Conservation (phyloP, 1,284 basidiomycete genomes). For the Pulveroboletus ridleyi region DNA sequence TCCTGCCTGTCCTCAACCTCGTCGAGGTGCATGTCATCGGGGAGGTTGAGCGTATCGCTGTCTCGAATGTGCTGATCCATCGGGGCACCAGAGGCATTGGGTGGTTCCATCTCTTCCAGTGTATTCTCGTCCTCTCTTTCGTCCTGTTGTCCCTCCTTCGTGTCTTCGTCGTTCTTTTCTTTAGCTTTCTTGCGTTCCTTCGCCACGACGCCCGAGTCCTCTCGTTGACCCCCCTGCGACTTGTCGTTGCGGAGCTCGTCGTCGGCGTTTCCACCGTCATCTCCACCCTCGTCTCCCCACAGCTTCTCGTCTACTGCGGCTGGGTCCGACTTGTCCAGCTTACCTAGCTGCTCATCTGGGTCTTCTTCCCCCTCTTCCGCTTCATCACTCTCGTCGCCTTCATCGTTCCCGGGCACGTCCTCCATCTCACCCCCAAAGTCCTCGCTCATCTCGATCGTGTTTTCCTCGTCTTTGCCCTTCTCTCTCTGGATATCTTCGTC, state of each 20-base stretch:
- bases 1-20: slow-evolving; percentile 46
- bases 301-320: slow-evolving; percentile 95
- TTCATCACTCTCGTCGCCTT: slow-evolving; percentile 53
- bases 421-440: slow-evolving; percentile 87
- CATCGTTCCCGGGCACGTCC: slow-evolving; percentile 71
- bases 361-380: slow-evolving; percentile 67
- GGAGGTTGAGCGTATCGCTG: slow-evolving; percentile 82
- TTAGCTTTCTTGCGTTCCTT: slow-evolving; percentile 52
- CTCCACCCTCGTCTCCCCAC: slow-evolving; percentile 85
- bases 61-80: slow-evolving; percentile 79
- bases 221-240: slow-evolving; percentile 49
- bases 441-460: slow-evolving; percentile 79
- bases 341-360: slow-evolving; percentile 85
- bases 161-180: slow-evolving; percentile 43
- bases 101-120: slow-evolving; percentile 41
- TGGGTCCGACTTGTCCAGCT: slow-evolving; percentile 89
- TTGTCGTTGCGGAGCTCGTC: slow-evolving; percentile 62
- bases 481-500: slow-evolving; percentile 53
- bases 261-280: slow-evolving; percentile 55
- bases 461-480: slow-evolving; percentile 65
- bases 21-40: slow-evolving; percentile 83
- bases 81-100: slow-evolving; percentile 63
- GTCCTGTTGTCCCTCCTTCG: slow-evolving; percentile 43
- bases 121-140: slow-evolving; percentile 40
- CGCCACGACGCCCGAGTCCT: slow-evolving; percentile 76